These are phyloP conservation scores for Tolypocladium tropicale DNA, from an alignment of 2,329 filamentous ascomycete genomes.

Conservation along the genomic window DNA sequence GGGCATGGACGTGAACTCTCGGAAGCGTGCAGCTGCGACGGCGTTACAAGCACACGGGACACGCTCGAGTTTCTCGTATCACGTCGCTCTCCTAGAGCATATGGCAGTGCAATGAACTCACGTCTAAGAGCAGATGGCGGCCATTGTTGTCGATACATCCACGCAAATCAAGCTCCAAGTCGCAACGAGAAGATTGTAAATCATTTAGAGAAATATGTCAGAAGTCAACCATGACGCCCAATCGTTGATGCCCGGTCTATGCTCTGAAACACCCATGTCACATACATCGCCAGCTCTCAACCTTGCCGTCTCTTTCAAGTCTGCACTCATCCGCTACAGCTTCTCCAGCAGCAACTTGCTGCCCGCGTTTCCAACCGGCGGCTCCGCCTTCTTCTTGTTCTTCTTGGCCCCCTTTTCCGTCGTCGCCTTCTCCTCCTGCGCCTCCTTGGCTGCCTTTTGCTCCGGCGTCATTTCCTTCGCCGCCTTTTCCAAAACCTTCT, in stretches of 20 bases:
- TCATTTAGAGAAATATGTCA: not conserved
- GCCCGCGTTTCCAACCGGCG: conserved; percentile 49
- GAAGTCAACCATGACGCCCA: conserved; percentile 1
- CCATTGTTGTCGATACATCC: not conserved
- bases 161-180: not conserved
- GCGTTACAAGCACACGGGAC: not conserved
- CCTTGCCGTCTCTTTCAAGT: not conserved
- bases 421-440: conserved; percentile 32
- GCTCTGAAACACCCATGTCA: not conserved
- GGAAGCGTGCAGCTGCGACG: not conserved
- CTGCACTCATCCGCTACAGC: conserved; percentile 21
- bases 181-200: not conserved
- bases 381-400: conserved; percentile 31
- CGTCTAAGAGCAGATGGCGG: not conserved
- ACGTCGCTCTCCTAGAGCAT: not conserved
- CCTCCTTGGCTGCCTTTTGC: conserved; percentile 41
- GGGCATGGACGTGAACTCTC: not conserved
- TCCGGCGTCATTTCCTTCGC: conserved; percentile 47
- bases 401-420: conserved; percentile 31
- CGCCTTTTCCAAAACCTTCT: conserved; percentile 59
- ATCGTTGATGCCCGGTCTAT: conserved; percentile 1
- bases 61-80: not conserved
- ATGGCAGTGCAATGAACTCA: not conserved
- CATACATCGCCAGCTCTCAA: not conserved
- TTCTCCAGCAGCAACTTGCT: conserved; percentile 51